Evolutionary conservation across 176 grass and related monocot species (phyloP), one percentile per base, ranked within the genome.

Genomic region (Alopecurus myosuroides): DNA sequence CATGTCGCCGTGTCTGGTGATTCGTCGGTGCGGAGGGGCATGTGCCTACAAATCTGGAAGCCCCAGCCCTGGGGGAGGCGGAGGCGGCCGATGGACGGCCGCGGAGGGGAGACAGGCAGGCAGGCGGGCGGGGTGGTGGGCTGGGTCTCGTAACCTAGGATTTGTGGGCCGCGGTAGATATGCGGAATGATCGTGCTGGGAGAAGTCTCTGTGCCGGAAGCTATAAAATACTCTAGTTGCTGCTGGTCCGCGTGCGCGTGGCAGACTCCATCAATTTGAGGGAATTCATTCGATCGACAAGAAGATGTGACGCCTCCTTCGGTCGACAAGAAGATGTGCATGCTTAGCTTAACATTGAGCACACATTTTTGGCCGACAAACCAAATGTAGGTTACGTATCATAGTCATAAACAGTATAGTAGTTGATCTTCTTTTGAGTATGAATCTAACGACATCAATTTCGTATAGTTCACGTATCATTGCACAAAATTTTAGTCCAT

Each of bases 1-100:
- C 95, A 98, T 93, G 67, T 85, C 39, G 51, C 71, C 71, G 71
- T 73, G 7, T 18, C 25, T 73, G 70, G 70, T 74, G 26, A 19
- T 11, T 49, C 70, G 70, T 11, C 42, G 70, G 70, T 49, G 70
- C 42, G 42, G 70, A 74, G 70, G 70, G 42, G 30, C 70, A 74
- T 74, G 70, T 10, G 70, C 29, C 61, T 17, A 64, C 61, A 64
- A 64, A 64, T 64, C 61, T 31, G 29, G 61, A 33, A 31, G 61
- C 28, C 61, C 13, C 29, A 15, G 58, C 13, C 13, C 26, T 26
- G 56, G n/a, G 58, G 61, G 29, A 63, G 60, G 60, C 60, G 60
- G 60, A 23, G 22, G 53, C 53, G 53, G 34, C 4, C 2, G 34
- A 35, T 35, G 34, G 34, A 35, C 34, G 34, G 53, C 53, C 22